Percentiles rank a stretch among this genome's conserved stretches.
Evolutionary conservation across 305 asterid genomes (phyloP).

Genomic region (Withania somnifera): DNA sequence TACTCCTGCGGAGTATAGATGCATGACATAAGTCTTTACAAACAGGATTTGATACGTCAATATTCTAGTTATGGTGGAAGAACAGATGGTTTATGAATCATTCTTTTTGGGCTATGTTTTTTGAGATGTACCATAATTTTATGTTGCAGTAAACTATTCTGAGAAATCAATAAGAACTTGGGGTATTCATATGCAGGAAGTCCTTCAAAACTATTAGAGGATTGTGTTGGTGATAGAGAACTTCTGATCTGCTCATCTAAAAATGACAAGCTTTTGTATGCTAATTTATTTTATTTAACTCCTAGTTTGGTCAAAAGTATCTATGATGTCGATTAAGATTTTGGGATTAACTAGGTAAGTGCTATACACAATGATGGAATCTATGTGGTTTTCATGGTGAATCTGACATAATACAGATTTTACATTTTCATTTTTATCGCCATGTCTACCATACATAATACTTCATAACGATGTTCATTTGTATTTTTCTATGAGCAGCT

Average conservation of each 20-base stretch:
- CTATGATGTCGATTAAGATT: neutral
- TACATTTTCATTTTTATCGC: neutral
- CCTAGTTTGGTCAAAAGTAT: neutral
- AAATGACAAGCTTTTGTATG: neutral
- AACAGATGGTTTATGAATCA: neutral
- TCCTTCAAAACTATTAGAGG: neutral
- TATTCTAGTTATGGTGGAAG: neutral
- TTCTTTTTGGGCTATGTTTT: neutral
- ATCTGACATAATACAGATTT: neutral
- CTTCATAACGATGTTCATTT: neutral
- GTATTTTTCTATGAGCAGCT: neutral
- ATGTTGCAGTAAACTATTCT: neutral
- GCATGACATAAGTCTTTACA: neutral
- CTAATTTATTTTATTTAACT: neutral
- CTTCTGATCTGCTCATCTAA: neutral
- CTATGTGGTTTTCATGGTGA: neutral
- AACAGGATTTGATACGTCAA: neutral
- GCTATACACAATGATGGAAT: neutral
- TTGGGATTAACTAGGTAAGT: neutral
- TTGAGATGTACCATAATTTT: neutral
- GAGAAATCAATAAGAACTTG: neutral
- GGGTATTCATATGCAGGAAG: neutral
- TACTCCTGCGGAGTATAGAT: neutral
- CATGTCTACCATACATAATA: neutral
- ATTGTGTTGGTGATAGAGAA: neutral